These are phyloP conservation scores for Termitomyces sp. DNA, from an alignment of 768 basidiomycete genomes.

Conservation along the genomic window DNA sequence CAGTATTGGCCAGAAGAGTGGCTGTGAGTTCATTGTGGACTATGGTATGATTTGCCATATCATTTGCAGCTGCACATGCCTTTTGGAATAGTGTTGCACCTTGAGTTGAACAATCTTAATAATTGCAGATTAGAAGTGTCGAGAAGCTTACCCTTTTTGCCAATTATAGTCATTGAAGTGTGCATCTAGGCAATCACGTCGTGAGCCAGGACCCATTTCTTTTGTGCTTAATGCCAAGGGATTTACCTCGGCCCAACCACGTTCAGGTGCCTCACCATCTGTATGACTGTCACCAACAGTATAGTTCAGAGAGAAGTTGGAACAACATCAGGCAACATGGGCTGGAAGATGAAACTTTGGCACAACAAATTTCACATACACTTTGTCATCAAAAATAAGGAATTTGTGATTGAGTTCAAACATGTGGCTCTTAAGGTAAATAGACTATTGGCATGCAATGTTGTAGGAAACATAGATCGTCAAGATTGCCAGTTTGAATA, in stretches of 20 bases:
- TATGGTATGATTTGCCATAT: neutral
- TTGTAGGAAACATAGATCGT: slow-evolving; percentile 17
- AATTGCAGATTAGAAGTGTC: neutral
- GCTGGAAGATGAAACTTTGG: neutral
- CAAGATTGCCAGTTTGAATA: neutral
- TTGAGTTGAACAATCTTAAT: neutral
- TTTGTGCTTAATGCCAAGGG: neutral
- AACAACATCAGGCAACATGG: neutral
- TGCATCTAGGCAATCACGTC: neutral
- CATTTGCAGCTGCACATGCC: neutral
- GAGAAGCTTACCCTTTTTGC: no score
- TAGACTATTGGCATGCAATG: neutral
- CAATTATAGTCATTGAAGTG: neutral
- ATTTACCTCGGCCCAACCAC: slow-evolving; percentile 2
- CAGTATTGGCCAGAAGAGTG: neutral
- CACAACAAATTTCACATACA: slow-evolving; percentile 18
- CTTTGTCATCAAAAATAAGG: neutral
- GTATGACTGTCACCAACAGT: neutral
- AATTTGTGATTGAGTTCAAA: slow-evolving; percentile 1
- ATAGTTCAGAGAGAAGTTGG: neutral
- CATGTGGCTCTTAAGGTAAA: slow-evolving; percentile 16
- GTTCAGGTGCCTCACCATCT: neutral
- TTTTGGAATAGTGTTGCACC: neutral
- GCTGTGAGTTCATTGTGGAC: neutral
- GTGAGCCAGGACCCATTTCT: slow-evolving; percentile 1